A percentile compares a stretch with the other conserved stretches of the same genome.
Evolutionary conservation across 441 rosid genomes (phyloP).

Genomic region (Geranium incanum): DNA sequence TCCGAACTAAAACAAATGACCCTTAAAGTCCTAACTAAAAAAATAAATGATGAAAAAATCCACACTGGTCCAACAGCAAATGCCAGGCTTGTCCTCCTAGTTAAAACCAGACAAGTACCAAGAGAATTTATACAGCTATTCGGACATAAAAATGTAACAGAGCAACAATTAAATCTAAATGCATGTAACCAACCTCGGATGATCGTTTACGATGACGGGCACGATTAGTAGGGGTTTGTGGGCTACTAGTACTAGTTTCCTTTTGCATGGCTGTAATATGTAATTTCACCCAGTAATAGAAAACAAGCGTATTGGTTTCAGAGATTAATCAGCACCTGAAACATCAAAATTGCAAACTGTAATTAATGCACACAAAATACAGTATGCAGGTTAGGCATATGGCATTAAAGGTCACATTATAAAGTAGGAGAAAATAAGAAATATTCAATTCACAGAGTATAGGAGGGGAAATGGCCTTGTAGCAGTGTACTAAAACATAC

Average conservation of each 20-base stretch:
- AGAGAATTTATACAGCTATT: background rate
- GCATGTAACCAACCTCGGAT: conserved; percentile 45
- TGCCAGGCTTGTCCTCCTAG: background rate
- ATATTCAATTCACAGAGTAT: background rate
- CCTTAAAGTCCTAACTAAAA: background rate
- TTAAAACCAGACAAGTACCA: too few relatives aligned
- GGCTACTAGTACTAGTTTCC: conserved; percentile 29
- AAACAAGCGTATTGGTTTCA: background rate
- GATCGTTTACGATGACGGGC: conserved; percentile 59
- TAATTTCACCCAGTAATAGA: conserved; percentile 7
- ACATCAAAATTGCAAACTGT: conserved; percentile 10
- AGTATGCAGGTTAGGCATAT: background rate
- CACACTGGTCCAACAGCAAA: background rate
- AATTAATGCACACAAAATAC: background rate
- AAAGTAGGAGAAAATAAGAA: background rate
- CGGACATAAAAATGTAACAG: conserved; percentile 2
- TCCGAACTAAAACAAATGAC: background rate
- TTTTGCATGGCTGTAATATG: conserved; percentile 44
- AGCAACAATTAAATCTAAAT: background rate
- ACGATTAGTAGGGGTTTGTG: conserved; percentile 42
- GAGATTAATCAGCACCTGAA: conserved; percentile 15
- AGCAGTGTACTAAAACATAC: too few relatives aligned
- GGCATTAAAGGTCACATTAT: background rate
- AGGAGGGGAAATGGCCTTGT: too few relatives aligned
- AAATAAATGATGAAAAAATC: background rate